Conservation (phyloP, 371 early-diverging fungal species). For the Apophysomyces sp. region DNA sequence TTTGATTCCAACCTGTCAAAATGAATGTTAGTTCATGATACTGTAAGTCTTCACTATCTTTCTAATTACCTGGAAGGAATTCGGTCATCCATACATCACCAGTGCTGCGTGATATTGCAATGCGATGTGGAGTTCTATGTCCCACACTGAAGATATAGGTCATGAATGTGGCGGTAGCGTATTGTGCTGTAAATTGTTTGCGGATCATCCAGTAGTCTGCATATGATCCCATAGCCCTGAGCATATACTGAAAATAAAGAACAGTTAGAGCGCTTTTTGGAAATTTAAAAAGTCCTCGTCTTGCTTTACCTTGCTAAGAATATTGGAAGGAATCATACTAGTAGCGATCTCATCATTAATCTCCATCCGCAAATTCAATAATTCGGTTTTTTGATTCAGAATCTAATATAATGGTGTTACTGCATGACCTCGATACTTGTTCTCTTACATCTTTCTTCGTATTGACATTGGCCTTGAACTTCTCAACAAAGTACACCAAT, state of each 20-base stretch:
- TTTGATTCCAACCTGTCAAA: conserved; percentile 27
- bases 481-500: conserved; percentile 69
- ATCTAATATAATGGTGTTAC: conserved; percentile 11
- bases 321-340: conserved; percentile 79
- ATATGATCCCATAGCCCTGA: conserved; percentile 69
- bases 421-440: background rate
- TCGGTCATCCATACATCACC: conserved; percentile 86
- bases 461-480: conserved; percentile 52
- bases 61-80: conserved; percentile 62
- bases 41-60: too few relatives aligned
- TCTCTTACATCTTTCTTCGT: conserved; percentile 36
- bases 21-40: background rate
- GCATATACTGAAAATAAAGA: conserved; percentile 52
- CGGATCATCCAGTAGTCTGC: conserved; percentile 91
- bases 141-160: conserved; percentile 86
- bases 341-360: conserved; percentile 76
- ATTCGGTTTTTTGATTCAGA: conserved; percentile 56
- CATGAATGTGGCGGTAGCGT: conserved; percentile 88
- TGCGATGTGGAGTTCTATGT: conserved; percentile 84
- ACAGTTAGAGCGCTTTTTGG: background rate
- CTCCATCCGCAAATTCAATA: conserved; percentile 77
- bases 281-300: background rate
- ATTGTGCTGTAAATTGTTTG: conserved; percentile 89
- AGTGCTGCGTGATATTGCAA: conserved; percentile 79
- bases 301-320: conserved; percentile 64